These are phyloP conservation scores for Esteya vermicola DNA, from an alignment of 2,329 filamentous ascomycete species.

Conservation along the genomic window DNA sequence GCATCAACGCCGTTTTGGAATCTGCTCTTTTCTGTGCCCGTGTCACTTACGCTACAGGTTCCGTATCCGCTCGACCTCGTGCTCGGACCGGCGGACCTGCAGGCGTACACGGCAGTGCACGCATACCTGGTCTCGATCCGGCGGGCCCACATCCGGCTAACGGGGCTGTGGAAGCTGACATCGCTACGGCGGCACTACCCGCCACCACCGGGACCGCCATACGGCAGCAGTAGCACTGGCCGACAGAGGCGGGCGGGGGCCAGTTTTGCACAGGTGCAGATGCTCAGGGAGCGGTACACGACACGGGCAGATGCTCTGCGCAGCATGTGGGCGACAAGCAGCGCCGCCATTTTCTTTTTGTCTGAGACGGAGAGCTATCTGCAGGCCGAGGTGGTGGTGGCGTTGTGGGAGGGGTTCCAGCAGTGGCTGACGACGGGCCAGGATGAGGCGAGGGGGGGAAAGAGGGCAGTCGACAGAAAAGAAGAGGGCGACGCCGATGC, in stretches of 20 bases:
- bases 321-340: conserved; percentile 79
- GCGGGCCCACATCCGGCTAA: conserved; percentile 70
- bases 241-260: not conserved
- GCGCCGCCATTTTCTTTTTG: conserved; percentile 76
- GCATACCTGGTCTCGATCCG: conserved; percentile 77
- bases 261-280: conserved; percentile 24
- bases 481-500: conserved; percentile 5
- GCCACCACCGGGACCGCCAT: conserved; percentile 50
- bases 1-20: conserved; percentile 54
- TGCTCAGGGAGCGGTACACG: conserved; percentile 50
- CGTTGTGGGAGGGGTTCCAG: conserved; percentile 68
- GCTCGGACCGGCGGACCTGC: conserved; percentile 59
- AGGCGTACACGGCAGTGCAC: conserved; percentile 72
- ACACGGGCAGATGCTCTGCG: conserved; percentile 54
- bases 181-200: conserved; percentile 65
- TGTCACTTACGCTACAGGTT: conserved; percentile 56
- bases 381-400: conserved; percentile 74
- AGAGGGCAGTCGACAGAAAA: not conserved
- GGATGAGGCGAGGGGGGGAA: conserved; percentile 10
- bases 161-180: conserved; percentile 75
- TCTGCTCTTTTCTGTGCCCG: conserved; percentile 66
- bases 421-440: conserved; percentile 49
- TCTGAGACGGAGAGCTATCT: conserved; percentile 80
- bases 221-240: conserved; percentile 43
- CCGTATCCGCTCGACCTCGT: conserved; percentile 77